Base-by-base conservation (phyloP, 2,329 filamentous ascomycete species). In the Hypoxylon sp. region DNA sequence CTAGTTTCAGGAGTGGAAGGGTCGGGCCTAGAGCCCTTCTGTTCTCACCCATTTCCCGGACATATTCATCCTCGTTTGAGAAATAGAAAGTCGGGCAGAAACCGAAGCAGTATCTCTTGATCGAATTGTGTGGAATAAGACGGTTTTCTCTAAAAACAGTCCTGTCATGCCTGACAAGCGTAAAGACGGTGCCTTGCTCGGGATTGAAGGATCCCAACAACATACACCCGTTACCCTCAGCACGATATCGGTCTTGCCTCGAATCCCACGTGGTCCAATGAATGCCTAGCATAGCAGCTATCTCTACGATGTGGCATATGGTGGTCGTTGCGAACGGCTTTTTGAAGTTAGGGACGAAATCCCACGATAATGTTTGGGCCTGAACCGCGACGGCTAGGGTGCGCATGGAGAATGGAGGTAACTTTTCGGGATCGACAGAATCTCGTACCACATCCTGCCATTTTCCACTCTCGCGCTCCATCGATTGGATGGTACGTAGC, bases 251-350 rank as follows among this genome's bases (percentile, higher is more conserved):
- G 69, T 87, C 84, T 11, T 76, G 77, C 7, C 76, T 82, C 34
- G 84, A 80, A 70, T 88, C 84, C 69, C 89, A 89, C 59, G 86
- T 84, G 67, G 85, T 86, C 87, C 87, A 89, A 75, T 89, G 83
- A 6, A 89, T 80, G 6, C 87, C 85, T 14, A 88, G 77, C 63
- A 84, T 82, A 3, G 84, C 84, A 25, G 85, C 80, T 65, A 87
- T 83, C 78, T 87, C 86, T 30, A 88, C 76, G 2, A 87, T 75
- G 68, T 87, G 86, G 60, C 82, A 86, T 65, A 87, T 85, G n/a
- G 85, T 84, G 0, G 83, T 86, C 0, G 83, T 87, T 2, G 79
- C 79, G 57, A 78, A 81, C 0, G 79, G 79, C 58, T 75, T 77
- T 41, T 68, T 73, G 38, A 74, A 61, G 30, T 67, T 70, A 6